Conservation (phyloP, 2,329 filamentous ascomycete species). For the Rhynchosporium graminicola region DNA sequence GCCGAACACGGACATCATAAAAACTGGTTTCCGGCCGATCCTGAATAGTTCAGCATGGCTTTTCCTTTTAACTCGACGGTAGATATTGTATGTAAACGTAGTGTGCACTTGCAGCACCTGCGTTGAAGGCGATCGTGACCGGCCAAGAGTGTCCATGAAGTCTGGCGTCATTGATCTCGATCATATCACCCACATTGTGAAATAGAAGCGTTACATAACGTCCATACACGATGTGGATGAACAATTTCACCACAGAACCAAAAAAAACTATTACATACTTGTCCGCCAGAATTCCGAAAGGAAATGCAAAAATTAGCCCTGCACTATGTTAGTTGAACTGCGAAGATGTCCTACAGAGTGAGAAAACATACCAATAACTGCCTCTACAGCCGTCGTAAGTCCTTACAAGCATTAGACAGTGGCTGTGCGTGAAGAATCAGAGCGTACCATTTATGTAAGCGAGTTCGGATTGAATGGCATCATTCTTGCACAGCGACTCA, state of each 20-base stretch:
- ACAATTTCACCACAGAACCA: no score
- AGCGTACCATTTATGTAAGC: slow-evolving; percentile 11
- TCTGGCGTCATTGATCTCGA: background rate
- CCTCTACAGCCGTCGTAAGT: slow-evolving; percentile 7
- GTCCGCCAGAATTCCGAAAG: slow-evolving; percentile 16
- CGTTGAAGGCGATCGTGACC: background rate
- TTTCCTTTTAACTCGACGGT: background rate
- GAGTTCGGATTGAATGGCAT: slow-evolving; percentile 17
- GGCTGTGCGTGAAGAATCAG: no score
- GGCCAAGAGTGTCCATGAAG: slow-evolving; percentile 1
- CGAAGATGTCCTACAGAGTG: background rate
- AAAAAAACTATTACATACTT: slow-evolving; percentile 1
- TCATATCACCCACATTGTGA: background rate
- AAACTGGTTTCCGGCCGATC: slow-evolving; percentile 16
- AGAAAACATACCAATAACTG: slow-evolving; percentile 10
- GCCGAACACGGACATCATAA: slow-evolving; percentile 9
- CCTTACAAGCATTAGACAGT: background rate
- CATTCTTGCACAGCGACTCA: slow-evolving; percentile 15
- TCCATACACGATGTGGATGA: no score
- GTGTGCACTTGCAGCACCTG: background rate
- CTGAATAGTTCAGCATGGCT: background rate
- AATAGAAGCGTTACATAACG: background rate
- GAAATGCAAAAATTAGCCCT: slow-evolving; percentile 15
- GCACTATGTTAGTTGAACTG: background rate
- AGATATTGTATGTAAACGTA: background rate